A percentile compares a stretch with the other conserved stretches of the same genome.
These are phyloP conservation scores for Piper longum DNA, from an alignment of 164 flowering plant species.

Conservation along the genomic window DNA sequence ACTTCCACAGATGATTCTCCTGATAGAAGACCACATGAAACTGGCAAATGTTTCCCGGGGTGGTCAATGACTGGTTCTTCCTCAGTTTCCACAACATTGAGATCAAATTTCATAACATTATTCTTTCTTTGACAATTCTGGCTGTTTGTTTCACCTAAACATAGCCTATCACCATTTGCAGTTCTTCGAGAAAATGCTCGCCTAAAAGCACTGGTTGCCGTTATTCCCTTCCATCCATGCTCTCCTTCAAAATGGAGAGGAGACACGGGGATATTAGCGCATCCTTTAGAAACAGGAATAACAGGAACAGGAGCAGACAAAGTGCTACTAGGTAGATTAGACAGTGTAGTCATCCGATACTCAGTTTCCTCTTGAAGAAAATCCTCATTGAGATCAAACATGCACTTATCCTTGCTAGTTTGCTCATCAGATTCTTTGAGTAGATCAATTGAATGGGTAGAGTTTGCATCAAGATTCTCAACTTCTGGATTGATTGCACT, in stretches of 20 bases:
- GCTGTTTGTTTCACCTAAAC: conserved; percentile 9
- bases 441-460: conserved; percentile 36
- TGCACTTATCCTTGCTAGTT: conserved; percentile 22
- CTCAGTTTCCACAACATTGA: conserved; percentile 51
- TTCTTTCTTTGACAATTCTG: conserved; percentile 11
- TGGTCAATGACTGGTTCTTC: conserved; percentile 19
- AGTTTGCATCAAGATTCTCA: conserved; percentile 21
- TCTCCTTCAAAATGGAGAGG: conserved; percentile 61
- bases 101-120: conserved; percentile 48
- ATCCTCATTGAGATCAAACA: conserved; percentile 58
- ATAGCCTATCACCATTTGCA: conserved; percentile 19
- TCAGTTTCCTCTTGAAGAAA: conserved; percentile 44
- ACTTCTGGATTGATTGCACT: conserved; percentile 12
- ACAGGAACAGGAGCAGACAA: conserved; percentile 29
- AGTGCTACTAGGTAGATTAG: conserved; percentile 18
- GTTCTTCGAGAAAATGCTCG: conserved; percentile 59
- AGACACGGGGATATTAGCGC: conserved; percentile 35
- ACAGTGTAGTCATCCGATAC: neutral
- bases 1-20: conserved; percentile 51
- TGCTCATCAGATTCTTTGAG: conserved; percentile 28
- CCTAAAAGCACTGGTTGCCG: conserved; percentile 70
- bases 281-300: conserved; percentile 48
- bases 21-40: conserved; percentile 35
- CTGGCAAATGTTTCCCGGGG: conserved; percentile 17
- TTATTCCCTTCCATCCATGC: conserved; percentile 72